Evolutionary conservation across 352 stramenopile genomes (phyloP).

Genomic region (Pythium dissotocum): DNA sequence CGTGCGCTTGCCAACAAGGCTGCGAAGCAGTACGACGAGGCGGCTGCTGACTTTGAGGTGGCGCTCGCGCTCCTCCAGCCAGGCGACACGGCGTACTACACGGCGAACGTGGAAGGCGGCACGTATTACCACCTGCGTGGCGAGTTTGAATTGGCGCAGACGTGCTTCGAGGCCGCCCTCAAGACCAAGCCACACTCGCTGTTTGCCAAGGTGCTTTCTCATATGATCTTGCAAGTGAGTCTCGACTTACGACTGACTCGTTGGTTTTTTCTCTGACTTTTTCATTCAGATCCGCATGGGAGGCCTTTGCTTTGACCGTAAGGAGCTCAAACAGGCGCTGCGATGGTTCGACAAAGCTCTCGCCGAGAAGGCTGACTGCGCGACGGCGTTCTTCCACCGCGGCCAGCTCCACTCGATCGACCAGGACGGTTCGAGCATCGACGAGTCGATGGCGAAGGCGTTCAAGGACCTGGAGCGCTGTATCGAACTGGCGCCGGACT

Average conservation of each 20-base stretch:
- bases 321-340: conserved; percentile 71
- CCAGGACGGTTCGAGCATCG: conserved; percentile 50
- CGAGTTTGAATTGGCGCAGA: conserved; percentile 64
- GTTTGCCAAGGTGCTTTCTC: conserved; percentile 49
- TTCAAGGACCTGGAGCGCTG: conserved; percentile 71
- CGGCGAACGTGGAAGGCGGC: conserved; percentile 73
- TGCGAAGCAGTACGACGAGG: conserved; percentile 67
- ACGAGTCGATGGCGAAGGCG: conserved; percentile 54
- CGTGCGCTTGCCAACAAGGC: conserved; percentile 64
- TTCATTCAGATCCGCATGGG: conserved; percentile 63
- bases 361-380: conserved; percentile 60
- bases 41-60: conserved; percentile 57
- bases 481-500: conserved; percentile 69
- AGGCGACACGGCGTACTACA: conserved; percentile 66
- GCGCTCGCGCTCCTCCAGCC: conserved; percentile 48
- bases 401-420: conserved; percentile 84
- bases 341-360: conserved; percentile 78
- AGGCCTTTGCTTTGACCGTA: conserved; percentile 80
- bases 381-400: conserved; percentile 81
- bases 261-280: not conserved
- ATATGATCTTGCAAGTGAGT: not conserved
- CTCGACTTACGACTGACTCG: not conserved
- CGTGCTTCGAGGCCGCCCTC: conserved; percentile 71
- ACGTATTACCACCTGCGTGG: conserved; percentile 77
- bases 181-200: conserved; percentile 67